Conservation (phyloP, 768 basidiomycete species). For the Mycena vulgaris region DNA sequence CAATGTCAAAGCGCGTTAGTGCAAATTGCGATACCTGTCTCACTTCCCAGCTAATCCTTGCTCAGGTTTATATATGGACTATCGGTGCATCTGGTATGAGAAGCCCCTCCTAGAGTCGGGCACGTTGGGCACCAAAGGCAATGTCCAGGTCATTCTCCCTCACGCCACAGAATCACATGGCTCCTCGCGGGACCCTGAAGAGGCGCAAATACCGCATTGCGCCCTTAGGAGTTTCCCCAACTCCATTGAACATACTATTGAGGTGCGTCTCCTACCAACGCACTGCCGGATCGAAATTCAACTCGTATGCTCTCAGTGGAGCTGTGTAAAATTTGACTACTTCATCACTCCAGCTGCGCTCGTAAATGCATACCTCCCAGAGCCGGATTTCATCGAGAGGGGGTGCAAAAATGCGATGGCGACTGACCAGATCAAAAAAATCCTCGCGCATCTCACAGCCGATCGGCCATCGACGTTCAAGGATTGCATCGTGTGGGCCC, state of each 20-base stretch:
- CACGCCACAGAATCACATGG: slow-evolving; percentile 96
- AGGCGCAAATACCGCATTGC: slow-evolving; percentile 96
- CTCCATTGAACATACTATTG: slow-evolving; percentile 97
- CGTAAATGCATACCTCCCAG: slow-evolving; percentile 96
- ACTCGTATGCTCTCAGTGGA: too few species aligned
- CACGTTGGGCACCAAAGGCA: slow-evolving; percentile 98
- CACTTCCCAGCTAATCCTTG: slow-evolving; percentile 19
- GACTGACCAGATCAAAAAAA: slow-evolving; percentile 92
- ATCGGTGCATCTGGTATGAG: slow-evolving; percentile 95
- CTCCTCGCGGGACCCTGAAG: slow-evolving; percentile 98
- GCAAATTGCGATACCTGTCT: too few species aligned
- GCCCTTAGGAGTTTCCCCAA: slow-evolving; percentile 99
- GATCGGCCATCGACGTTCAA: slow-evolving; percentile 96
- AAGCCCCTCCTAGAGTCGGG: slow-evolving; percentile 98
- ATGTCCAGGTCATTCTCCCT: slow-evolving; percentile 95
- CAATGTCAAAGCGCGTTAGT: slow-evolving; percentile 94
- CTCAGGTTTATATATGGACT: slow-evolving; percentile 96
- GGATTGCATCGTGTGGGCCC: slow-evolving; percentile 97
- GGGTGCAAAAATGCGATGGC: slow-evolving; percentile 91
- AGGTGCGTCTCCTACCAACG: too few species aligned
- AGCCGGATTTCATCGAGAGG: slow-evolving; percentile 96
- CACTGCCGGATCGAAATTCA: too few species aligned
- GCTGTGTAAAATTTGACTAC: slow-evolving; percentile 91
- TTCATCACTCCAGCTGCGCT: slow-evolving; percentile 96
- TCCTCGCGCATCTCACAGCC: slow-evolving; percentile 90